Base-by-base conservation (phyloP, 2,329 filamentous ascomycete species). In the Epichloe elymi region DNA sequence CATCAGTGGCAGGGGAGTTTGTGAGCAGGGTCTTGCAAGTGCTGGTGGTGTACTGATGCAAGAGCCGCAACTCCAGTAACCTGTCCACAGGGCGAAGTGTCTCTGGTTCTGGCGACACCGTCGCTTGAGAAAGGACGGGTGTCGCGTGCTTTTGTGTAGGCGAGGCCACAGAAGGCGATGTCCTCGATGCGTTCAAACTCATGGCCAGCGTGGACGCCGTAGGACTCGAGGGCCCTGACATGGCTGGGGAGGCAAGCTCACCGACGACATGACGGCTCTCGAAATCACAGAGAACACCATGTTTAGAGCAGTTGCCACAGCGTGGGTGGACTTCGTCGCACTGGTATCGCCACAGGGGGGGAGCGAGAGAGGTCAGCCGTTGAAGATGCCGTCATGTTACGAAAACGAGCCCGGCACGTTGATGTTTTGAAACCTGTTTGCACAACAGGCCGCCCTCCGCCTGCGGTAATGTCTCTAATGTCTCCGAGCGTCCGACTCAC, bases 241-340 rank as follows among this genome's bases (percentile, higher is more conserved):
- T 65, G 15, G 70, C 63, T 44, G 67, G 61, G 3, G 69, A 57
- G 26, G 66, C 59, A 43, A 76, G 66, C 44, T 74, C 69, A 49
- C 73, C 69, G 52, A 71, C 63, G 52, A 74, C 63, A 37, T 71
- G 65, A 8, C 74, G 72, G 55, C 72, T 71, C 57, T 81, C 78
- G 59, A 84, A 85, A 62, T 85, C 81, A 66, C 81, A 85, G 36
- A 70, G 63, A 38, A 84, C 81, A 58, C 80, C 81, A 65, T 85
- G 81, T 60, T 83, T 85, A 51, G 74, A 67, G 66, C 81, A 85
- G 65, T 84, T 83, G 54, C 79, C 77, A 61, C 81, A 85, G 53
- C 74, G 68, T 8, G 81, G 81, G 59, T 83, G 80, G 11, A 79
- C 67, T 64, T 85, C 81, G 60, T 85, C 80, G 66, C 81, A 85